Conservation (phyloP, 2,329 filamentous ascomycete species). For the Westerdykella sp. region DNA sequence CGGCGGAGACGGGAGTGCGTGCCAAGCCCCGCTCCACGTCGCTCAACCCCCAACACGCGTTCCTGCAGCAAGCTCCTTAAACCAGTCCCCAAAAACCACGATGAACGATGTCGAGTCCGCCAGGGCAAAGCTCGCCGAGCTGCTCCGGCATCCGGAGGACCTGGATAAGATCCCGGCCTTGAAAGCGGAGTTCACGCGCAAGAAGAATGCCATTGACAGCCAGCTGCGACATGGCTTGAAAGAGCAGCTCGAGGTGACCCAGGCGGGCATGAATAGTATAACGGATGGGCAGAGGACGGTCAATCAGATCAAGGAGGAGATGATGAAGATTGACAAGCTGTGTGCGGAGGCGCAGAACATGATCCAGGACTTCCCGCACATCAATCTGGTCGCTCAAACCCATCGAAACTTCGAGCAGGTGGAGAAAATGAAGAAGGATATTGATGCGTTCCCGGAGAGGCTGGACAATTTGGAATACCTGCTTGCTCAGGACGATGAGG, state of each 20-base stretch:
- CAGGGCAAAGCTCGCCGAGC: constrained; percentile 78
- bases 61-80: no score
- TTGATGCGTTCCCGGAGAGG: constrained; percentile 79
- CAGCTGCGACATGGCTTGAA: constrained; percentile 83
- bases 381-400: constrained; percentile 86
- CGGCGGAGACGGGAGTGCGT: not conserved
- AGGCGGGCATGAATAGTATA: constrained; percentile 84
- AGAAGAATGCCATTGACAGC: constrained; percentile 85
- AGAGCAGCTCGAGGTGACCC: constrained; percentile 90
- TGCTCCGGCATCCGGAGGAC: constrained; percentile 92
- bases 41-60: not conserved
- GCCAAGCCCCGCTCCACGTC: not conserved
- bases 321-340: constrained; percentile 96
- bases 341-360: constrained; percentile 97
- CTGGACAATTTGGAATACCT: constrained; percentile 70
- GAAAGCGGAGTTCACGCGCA: constrained; percentile 88
- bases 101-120: constrained; percentile 59
- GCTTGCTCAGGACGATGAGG: constrained; percentile 74
- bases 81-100: constrained; percentile 1
- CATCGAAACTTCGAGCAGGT: constrained; percentile 95
- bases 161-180: constrained; percentile 89
- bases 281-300: constrained; percentile 87
- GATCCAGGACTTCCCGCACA: constrained; percentile 92
- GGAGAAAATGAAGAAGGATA: constrained; percentile 83
- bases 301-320: constrained; percentile 91